Evolutionary conservation across 2,329 filamentous ascomycete species (phyloP).

Genomic region (Exophiala sp.): DNA sequence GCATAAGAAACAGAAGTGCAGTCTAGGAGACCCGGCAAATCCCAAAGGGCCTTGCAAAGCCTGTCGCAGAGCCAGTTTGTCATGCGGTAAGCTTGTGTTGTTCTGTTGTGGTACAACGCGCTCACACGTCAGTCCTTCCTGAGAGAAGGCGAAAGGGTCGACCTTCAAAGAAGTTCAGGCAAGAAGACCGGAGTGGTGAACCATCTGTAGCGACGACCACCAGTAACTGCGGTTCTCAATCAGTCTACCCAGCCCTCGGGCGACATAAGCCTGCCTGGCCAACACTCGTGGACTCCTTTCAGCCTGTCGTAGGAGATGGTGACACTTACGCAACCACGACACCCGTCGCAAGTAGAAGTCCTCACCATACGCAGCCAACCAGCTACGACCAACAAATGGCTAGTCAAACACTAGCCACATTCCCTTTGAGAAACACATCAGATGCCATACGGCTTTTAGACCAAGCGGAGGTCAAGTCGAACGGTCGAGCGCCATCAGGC

Average conservation of each 20-base stretch:
- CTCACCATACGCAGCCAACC: neutral
- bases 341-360: neutral
- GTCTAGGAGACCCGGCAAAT: constrained; percentile 11
- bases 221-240: neutral
- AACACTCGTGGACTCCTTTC: constrained; percentile 2
- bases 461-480: neutral
- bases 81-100: constrained; percentile 4
- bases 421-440: constrained; percentile 16
- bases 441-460: constrained; percentile 16
- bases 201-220: neutral
- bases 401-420: constrained; percentile 9
- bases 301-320: constrained; percentile 1
- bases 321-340: neutral
- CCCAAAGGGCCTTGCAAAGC: constrained; percentile 9
- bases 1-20: constrained; percentile 29
- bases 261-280: neutral
- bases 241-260: neutral
- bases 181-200: neutral
- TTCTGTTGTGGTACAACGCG: neutral
- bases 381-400: constrained; percentile 11
- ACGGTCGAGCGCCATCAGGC: constrained; percentile 1
- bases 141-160: constrained; percentile 10
- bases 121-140: constrained; percentile 7
- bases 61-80: constrained; percentile 13
- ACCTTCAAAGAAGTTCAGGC: constrained; percentile 6